Base-by-base conservation (phyloP, 495 filamentous ascomycete species). In the Xylaria curta region DNA sequence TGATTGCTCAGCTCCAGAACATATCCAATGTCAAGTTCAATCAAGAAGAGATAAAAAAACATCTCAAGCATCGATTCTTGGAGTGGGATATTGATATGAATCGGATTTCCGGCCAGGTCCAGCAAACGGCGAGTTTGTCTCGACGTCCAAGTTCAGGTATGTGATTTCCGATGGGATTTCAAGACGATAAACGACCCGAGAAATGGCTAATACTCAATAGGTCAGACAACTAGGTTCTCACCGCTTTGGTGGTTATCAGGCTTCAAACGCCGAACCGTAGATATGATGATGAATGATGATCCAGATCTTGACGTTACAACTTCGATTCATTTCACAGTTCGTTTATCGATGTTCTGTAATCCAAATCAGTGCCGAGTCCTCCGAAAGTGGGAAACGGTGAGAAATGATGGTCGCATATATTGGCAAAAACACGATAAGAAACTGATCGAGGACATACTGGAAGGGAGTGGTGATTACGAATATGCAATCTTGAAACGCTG, bases 301-400 rank as follows among this genome's bases (percentile, higher is more conserved):
- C 19, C 59, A 3, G 9, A 24, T 2, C n/a, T 42, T 13, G 33
- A 62, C 3, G 15, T 38, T 36, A 1, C 8, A 1, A 10, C 12
- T 8, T 62, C 15, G 12, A n/a, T 62, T 24, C 59, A 62, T 13
- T 62, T 62, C 36, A 62, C 59, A 21, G 59, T 62, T 9, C 59
- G 59, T 19, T 21, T 62, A 7, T 19, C 59, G 3, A 62, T 62
- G 59, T 0, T 36, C 19, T 17, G 42, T 10, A 24, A 62, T 13
- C 36, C 1, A 24, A 19, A 38, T n/a, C 4, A 9, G 42, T 62
- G 59, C 12, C 59, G 17, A 40, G 4, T 24, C 1, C 33, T 62
- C 33, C 10, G 8, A 24, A 42, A 62, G 5, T 42, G 59, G 33
- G 5, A 62, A 21, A 62, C 28, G 3, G 21, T 24, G n/a, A 0